Percentiles rank a stretch among this genome's conserved stretches.
Conservation (phyloP, 2,329 filamentous ascomycete genomes). For the Ramichloridium luteum region DNA sequence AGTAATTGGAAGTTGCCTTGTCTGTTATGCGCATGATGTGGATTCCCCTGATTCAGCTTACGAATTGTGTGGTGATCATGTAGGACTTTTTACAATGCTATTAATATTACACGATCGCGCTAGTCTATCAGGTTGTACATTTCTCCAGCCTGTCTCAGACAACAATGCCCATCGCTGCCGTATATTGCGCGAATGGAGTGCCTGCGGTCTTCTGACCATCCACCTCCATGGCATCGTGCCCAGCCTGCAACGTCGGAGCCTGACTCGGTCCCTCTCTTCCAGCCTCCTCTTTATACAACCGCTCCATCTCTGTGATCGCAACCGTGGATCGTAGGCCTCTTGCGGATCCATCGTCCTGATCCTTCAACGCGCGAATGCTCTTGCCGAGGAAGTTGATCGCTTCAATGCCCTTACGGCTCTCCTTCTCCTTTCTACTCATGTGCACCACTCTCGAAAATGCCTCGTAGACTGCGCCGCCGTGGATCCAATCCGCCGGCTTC, state of each 20-base stretch:
- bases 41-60: too few species aligned
- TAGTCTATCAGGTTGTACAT: too few species aligned
- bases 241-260: conserved; percentile 4
- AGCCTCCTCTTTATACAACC: conserved; percentile 52
- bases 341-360: conserved; percentile 30
- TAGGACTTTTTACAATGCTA: too few species aligned
- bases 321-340: conserved; percentile 46
- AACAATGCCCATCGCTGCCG: conserved; percentile 61
- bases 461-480: conserved; percentile 66
- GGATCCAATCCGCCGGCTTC: conserved; percentile 51
- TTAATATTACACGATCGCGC: too few species aligned
- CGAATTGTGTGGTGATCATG: too few species aligned
- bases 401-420: conserved; percentile 21
- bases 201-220: conserved; percentile 29
- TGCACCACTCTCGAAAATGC: conserved; percentile 12
- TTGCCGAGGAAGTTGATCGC: conserved; percentile 16
- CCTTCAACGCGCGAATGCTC: conserved; percentile 25
- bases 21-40: too few species aligned
- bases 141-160: too few species aligned
- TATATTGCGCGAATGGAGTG: conserved; percentile 35
- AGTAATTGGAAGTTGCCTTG: too few species aligned
- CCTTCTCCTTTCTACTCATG: conserved; percentile 20
- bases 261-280: conserved; percentile 11
- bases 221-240: conserved; percentile 18
- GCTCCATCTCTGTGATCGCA: conserved; percentile 71